phyloP scores from a whole-genome alignment of 2,329 filamentous ascomycete genomes.

The Xylaria arbuscula region DNA sequence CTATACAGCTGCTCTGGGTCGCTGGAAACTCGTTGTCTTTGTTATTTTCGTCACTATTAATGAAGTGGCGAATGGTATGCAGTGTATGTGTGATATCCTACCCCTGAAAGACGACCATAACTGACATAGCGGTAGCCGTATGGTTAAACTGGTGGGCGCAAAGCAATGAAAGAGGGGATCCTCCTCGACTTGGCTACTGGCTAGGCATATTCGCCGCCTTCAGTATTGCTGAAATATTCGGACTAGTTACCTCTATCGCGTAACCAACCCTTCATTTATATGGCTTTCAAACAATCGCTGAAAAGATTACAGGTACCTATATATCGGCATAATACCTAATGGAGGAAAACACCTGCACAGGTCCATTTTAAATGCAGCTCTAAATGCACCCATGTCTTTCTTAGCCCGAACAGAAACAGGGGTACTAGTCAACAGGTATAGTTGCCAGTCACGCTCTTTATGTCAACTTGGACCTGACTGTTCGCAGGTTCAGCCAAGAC shows the following conservation, averaged over 20 bases:
- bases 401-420: constrained; percentile 21
- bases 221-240: constrained; percentile 21
- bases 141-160: constrained; percentile 38
- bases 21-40: constrained; percentile 24
- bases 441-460: too few relatives aligned
- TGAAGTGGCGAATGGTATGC: constrained; percentile 23
- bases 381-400: constrained; percentile 29
- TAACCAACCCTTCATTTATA: constrained; percentile 1
- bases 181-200: constrained; percentile 30
- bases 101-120: background rate
- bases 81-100: constrained; percentile 10
- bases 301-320: constrained; percentile 17
- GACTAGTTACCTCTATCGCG: constrained; percentile 23
- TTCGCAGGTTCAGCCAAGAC: constrained; percentile 30
- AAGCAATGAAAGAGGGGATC: constrained; percentile 29
- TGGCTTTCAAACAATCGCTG: background rate
- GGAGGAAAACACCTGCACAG: constrained; percentile 28
- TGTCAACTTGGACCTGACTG: background rate
- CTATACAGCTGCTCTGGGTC: constrained; percentile 24
- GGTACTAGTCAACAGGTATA: constrained; percentile 26
- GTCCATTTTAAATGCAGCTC: constrained; percentile 25
- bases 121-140: constrained; percentile 22
- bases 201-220: constrained; percentile 33
- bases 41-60: constrained; percentile 21
- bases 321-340: constrained; percentile 19